phyloP scores from a whole-genome alignment of 179 eudicot species.

The Spergularia azorica region DNA sequence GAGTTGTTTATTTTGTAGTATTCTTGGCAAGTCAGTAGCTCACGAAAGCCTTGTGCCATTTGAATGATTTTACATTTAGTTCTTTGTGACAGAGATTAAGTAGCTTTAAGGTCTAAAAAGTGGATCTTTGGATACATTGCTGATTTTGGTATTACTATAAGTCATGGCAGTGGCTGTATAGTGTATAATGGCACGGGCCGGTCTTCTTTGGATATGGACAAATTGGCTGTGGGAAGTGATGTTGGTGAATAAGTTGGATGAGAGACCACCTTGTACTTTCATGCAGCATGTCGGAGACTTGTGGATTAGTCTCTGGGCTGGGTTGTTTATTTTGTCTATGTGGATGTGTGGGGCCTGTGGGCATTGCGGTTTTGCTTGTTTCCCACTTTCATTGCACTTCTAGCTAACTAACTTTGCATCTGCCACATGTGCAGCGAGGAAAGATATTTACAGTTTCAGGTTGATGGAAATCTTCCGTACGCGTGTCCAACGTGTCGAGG shows the following conservation, averaged over 20 bases:
- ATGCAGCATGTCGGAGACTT: neutral
- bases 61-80: no score
- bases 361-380: neutral
- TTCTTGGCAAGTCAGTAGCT: no score
- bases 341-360: neutral
- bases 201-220: no score
- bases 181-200: no score
- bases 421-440: constrained; percentile 64
- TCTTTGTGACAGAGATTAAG: no score
- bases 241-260: neutral
- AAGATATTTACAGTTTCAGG: constrained; percentile 85
- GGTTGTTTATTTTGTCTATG: neutral
- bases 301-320: no score
- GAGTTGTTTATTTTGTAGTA: neutral
- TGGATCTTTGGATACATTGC: no score
- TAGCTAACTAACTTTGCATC: neutral
- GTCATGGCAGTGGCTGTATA: no score
- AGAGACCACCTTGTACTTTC: neutral
- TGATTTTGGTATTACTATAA: no score
- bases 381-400: neutral
- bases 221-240: no score
- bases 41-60: no score
- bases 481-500: constrained; percentile 95
- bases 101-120: no score
- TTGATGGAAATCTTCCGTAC: constrained; percentile 86